Percentiles rank a stretch among this genome's conserved stretches.
Evolutionary conservation across 2,329 filamentous ascomycete species (phyloP).

Genomic region (Metarhizium sp.): DNA sequence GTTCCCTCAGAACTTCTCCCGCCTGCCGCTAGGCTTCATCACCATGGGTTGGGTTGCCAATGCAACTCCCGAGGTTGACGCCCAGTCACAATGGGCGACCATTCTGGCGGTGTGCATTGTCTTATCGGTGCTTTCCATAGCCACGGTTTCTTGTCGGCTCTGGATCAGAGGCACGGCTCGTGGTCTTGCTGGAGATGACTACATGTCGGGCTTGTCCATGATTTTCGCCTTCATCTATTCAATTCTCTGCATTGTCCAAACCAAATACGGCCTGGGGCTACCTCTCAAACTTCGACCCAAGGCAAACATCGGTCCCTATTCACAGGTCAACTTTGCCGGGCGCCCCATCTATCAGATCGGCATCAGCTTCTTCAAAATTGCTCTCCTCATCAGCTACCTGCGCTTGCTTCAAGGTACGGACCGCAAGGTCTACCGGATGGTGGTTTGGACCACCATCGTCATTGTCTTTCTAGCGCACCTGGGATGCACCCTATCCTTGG

Average conservation of each 20-base stretch:
- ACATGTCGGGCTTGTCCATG: constrained; percentile 29
- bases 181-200: constrained; percentile 39
- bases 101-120: constrained; percentile 40
- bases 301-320: constrained; percentile 34
- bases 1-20: neutral
- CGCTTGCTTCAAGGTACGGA: constrained; percentile 39
- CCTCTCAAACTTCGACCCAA: constrained; percentile 32
- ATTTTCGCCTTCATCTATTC: constrained; percentile 39
- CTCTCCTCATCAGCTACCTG: constrained; percentile 42
- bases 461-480: constrained; percentile 37
- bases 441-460: constrained; percentile 34
- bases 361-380: constrained; percentile 47
- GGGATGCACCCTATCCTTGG: constrained; percentile 36
- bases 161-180: constrained; percentile 31
- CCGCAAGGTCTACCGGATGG: constrained; percentile 30
- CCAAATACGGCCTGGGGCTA: constrained; percentile 42
- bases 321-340: constrained; percentile 41
- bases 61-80: constrained; percentile 35
- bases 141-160: constrained; percentile 31
- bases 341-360: constrained; percentile 45
- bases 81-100: constrained; percentile 34
- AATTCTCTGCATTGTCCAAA: constrained; percentile 40
- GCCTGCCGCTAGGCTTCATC: neutral
- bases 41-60: constrained; percentile 42
- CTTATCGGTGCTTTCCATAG: constrained; percentile 32